Base-by-base conservation (phyloP, 441 rosid genomes). In the Kokia cookei region DNA sequence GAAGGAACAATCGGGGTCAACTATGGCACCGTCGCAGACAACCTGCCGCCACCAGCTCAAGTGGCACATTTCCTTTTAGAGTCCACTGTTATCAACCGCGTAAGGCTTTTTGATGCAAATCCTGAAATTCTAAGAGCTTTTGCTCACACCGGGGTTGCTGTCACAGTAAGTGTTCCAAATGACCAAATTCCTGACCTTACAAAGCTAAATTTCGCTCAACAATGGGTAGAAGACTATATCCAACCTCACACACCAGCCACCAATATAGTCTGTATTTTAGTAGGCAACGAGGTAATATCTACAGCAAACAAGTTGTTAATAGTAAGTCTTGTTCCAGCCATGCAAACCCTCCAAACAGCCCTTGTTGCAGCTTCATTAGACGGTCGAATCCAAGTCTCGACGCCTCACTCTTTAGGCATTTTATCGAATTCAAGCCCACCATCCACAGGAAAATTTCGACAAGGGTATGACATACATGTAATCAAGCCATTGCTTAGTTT, bases 251-350 rank as follows among this genome's bases (percentile, higher is more conserved):
- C 78, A 42, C 93, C 93, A 0, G 82, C 90, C 5, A 92, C 95
- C 7, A 86, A 90, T 58, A 84, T 94, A 3, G 82, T 87, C 79
- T 81, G 97, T 9, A 84, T 94, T 71, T 81, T 92, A 50, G 89
- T 92, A 2, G 98, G 98, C 48, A 94, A 94, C 68, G 98, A 94
- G 74, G 93, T 94, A 0, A 35, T 94, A 48, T 76, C 96, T 53
- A 84, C 90, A 0, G 85, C 78, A 0, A 76, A 80, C 80, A 86
- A 78, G 76, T 65, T 81, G 66, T 60, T 85, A 15, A 73, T 88
- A 43, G 73, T 78, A 5, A 82, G 58, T 76, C 79, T 94, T 11
- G 87, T 94, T 67, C 87, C 87, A 0, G 94, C 98, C 1, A 89
- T 94, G 90, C 86, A 85, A 61, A 81, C 86, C 1, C 90, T 94